Evolutionary conservation across 2,329 filamentous ascomycete species (phyloP), one percentile per base, ranked within the genome.

Genomic region (Hypoxylon sp.): DNA sequence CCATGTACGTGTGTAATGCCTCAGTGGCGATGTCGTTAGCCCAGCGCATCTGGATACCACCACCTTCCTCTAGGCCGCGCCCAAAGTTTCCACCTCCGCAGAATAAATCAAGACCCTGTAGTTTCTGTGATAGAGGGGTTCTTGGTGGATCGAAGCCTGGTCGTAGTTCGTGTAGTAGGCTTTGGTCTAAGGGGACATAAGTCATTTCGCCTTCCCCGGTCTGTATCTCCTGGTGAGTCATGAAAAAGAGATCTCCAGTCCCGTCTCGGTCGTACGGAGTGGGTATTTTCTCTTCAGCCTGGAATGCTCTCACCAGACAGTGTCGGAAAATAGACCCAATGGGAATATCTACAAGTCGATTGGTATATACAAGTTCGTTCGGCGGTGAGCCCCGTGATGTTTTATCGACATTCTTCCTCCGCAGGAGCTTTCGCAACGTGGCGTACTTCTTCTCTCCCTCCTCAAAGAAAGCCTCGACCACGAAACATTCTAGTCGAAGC

Each of bases 81-180:
- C 89, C 90, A 41, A 94, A 84, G 42, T 87, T 91, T 0, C 90
- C 90, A 12, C 87, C 86, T 1, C 90, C 90, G 59, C 87, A 90
- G 63, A 90, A 95, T 0, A 94, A 72, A 56, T 91, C 88, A 3
- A 93, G 70, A 0, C 86, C 87, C 4, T 73, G 74, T 6, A 89
- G 73, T 50, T 75, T 76, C 12, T 64, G 54, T 1, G 51, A 51
- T 48, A 66, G 29, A 38, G 50, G 4, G 59, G 47, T 4, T 51
- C 21, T 1, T 53, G 58, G 36, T 0, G 82, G 79, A 55, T 86
- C 72, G 30, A 82, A 81, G 0, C 84, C 84, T 67, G 88, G 79
- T 0, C 71, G 75, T 2, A 87, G 3, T 62, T 63, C 4, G 44
- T 25, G 0, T 73, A 75, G 15, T 1, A 51, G 30, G 1, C 44